phyloP scores from a whole-genome alignment of 768 basidiomycete genomes.

The Lentinula lateritia region DNA sequence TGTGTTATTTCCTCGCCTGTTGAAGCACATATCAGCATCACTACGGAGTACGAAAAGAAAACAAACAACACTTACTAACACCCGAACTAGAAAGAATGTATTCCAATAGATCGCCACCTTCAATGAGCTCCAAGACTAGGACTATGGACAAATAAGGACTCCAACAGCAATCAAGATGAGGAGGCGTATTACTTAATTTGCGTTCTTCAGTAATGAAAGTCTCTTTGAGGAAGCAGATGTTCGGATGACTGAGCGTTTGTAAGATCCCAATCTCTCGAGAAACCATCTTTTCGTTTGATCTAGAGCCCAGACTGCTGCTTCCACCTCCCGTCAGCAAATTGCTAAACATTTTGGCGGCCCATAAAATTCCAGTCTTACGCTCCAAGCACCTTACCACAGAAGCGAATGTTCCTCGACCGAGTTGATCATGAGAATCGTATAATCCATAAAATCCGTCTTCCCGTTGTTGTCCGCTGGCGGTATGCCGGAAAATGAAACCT shows the following conservation, averaged over 20 bases:
- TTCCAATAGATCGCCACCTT: constrained; percentile 87
- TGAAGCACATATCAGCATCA: constrained; percentile 5
- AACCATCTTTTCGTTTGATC: constrained; percentile 32
- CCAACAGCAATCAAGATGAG: background rate
- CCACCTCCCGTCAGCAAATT: constrained; percentile 34
- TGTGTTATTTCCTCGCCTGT: constrained; percentile 52
- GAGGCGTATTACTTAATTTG: constrained; percentile 44
- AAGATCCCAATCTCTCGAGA: constrained; percentile 77
- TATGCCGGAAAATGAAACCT: constrained; percentile 74
- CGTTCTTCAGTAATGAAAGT: constrained; percentile 62
- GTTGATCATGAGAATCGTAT: constrained; percentile 64
- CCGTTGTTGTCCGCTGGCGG: constrained; percentile 39
- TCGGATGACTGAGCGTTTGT: constrained; percentile 68
- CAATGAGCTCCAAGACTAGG: constrained; percentile 78
- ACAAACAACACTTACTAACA: constrained; percentile 40
- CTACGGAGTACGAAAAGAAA: background rate
- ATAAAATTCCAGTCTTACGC: constrained; percentile 63
- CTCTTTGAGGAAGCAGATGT: constrained; percentile 78
- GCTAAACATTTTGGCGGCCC: constrained; percentile 87
- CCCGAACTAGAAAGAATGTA: constrained; percentile 61
- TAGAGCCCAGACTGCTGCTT: constrained; percentile 17
- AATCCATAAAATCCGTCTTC: constrained; percentile 51
- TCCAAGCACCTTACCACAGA: constrained; percentile 81
- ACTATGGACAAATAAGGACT: constrained; percentile 33
- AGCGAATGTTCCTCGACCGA: constrained; percentile 91